Evolutionary conservation across 768 basidiomycete genomes (phyloP).

Genomic region (Leccinum obscurum): DNA sequence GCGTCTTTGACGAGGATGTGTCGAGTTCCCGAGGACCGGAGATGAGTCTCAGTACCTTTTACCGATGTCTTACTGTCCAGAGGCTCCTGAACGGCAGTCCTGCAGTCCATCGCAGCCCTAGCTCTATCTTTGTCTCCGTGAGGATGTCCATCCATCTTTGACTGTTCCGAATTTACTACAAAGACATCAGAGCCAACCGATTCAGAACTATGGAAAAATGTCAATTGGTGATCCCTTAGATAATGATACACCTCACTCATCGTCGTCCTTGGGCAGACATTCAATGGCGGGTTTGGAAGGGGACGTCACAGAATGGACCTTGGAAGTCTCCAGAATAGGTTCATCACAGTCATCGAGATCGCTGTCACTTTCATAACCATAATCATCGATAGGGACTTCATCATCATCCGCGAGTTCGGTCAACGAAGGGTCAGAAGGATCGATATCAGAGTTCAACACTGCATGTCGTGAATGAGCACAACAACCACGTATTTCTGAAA

Average conservation of each 20-base stretch:
- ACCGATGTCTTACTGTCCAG: background rate
- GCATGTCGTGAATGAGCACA: background rate
- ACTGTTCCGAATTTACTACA: slow-evolving; percentile 14
- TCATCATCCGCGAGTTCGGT: slow-evolving; percentile 12
- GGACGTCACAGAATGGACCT: background rate
- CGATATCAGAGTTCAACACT: slow-evolving; percentile 16
- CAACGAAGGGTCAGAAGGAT: slow-evolving; percentile 8
- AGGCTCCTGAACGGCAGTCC: background rate
- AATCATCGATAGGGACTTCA: slow-evolving; percentile 21
- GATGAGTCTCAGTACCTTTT: background rate
- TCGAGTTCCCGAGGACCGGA: slow-evolving; percentile 7
- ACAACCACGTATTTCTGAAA: background rate
- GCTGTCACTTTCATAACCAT: slow-evolving; percentile 35
- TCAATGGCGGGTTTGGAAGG: background rate
- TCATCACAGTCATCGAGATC: slow-evolving; percentile 28
- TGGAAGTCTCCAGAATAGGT: background rate
- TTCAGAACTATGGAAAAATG: slow-evolving; percentile 6
- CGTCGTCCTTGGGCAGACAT: slow-evolving; percentile 7
- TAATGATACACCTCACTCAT: slow-evolving; percentile 2
- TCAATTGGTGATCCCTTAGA: background rate
- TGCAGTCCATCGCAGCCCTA: background rate
- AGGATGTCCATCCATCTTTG: slow-evolving; percentile 1
- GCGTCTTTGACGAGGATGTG: slow-evolving; percentile 26
- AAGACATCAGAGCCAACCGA: slow-evolving; percentile 21
- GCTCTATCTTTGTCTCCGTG: background rate